Conservation (phyloP, 345 rosid species). For the Gossypium ekmanianum region DNA sequence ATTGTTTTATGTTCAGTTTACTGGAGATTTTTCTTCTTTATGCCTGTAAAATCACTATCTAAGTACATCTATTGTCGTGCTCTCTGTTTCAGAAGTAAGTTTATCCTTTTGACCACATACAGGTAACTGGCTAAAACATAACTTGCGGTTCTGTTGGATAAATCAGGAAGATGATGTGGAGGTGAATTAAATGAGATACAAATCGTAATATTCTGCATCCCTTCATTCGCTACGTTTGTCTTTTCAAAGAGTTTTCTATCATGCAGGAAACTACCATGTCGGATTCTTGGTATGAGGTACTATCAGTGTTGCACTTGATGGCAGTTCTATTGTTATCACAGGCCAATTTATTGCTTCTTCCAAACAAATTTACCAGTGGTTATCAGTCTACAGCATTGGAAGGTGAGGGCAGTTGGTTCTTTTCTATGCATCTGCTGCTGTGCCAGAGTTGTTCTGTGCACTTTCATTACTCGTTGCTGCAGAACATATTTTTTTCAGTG, state of each 20-base stretch:
- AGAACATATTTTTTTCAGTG: neutral
- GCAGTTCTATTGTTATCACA: slow-evolving; percentile 55
- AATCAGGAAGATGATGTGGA: slow-evolving; percentile 64
- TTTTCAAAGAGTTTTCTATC: neutral
- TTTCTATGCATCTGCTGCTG: neutral
- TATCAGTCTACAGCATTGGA: slow-evolving; percentile 47
- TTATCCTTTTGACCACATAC: slow-evolving; percentile 9
- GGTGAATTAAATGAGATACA: slow-evolving; percentile 29
- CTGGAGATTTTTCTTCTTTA: neutral
- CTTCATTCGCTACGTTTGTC: neutral
- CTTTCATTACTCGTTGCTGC: neutral
- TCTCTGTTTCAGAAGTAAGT: slow-evolving; percentile 1
- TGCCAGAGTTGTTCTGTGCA: neutral
- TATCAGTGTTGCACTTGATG: slow-evolving; percentile 70
- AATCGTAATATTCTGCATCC: neutral
- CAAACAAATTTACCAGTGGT: slow-evolving; percentile 41
- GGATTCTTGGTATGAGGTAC: slow-evolving; percentile 64
- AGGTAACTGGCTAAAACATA: slow-evolving; percentile 47
- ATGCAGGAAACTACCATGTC: slow-evolving; percentile 60
- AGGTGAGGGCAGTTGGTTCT: slow-evolving; percentile 34
- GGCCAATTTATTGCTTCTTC: slow-evolving; percentile 61
- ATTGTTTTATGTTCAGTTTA: neutral
- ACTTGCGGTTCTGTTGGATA: slow-evolving; percentile 51
- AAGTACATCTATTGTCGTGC: neutral
- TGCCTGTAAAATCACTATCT: too few species aligned